Conservation (phyloP, 1,139 yeast genomes). For the Candida labiduridarum region DNA sequence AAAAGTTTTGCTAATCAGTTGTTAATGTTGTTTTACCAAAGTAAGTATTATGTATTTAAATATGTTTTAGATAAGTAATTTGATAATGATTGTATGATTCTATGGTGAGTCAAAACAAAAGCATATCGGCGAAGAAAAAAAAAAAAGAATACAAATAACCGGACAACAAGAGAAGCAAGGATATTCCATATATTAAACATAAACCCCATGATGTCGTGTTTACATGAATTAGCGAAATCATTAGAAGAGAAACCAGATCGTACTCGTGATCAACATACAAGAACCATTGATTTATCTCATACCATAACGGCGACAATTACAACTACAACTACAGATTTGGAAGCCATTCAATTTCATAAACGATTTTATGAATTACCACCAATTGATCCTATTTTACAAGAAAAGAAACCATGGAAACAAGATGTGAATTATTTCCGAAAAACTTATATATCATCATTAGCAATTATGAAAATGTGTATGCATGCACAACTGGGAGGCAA, state of each 20-base stretch:
- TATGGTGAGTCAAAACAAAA: background rate
- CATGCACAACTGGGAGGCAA: conserved; percentile 88
- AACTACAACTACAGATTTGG: background rate
- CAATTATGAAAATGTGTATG: conserved; percentile 74
- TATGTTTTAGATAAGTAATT: background rate
- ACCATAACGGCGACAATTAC: background rate
- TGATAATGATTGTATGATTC: too few relatives aligned
- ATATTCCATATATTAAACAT: background rate
- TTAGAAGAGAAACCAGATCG: conserved; percentile 2
- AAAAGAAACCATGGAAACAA: conserved; percentile 41
- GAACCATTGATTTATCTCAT: conserved; percentile 7
- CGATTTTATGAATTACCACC: conserved; percentile 16
- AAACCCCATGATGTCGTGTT: conserved; percentile 10
- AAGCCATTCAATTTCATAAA: conserved; percentile 1
- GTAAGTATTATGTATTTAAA: conserved; percentile 1
- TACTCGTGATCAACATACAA: background rate
- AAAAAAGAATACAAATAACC: background rate
- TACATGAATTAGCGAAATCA: conserved; percentile 11
- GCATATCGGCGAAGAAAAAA: background rate
- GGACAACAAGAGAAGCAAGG: background rate
- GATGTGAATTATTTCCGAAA: conserved; percentile 64
- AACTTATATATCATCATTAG: conserved; percentile 72
- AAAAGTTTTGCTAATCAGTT: background rate
- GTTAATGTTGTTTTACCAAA: conserved; percentile 1
- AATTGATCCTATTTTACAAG: conserved; percentile 12